Base-by-base conservation (phyloP, 1,284 basidiomycete species). In the Ceratobasidium sp. region DNA sequence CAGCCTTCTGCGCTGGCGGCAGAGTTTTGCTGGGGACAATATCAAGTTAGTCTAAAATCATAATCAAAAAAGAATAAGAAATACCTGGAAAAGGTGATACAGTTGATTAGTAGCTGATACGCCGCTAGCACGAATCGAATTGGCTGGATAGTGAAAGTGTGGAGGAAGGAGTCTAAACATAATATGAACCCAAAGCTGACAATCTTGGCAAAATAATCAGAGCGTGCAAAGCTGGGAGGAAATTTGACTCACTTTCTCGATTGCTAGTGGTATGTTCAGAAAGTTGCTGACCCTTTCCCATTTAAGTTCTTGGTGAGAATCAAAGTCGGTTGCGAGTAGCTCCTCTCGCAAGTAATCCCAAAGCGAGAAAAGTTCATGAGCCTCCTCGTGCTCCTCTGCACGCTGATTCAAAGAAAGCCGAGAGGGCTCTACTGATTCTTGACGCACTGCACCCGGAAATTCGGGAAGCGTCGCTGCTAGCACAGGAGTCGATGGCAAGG, bases 261-360 rank as follows among this genome's bases (percentile, higher is more conserved):
- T 90, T 19, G 96, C 96, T 8, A 96, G 81, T 0, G 98, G 98
- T 51, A 99, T 95, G 73, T 90, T 92, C 76, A 99, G 85, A 81
- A 99, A 99, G 83, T 99, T 99, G 81, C 94, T 93, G 63, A 99
- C 97, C n/a, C 98, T 87, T 80, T 99, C 98, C 93, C 96, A 96
- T 83, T 96, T 96, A 78, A 96, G 84, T 81, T 97, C 96, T 80
- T 97, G 94, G 76, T 95, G 93, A 0, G 92, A 95, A 82, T 97
- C 95, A 81, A 96, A 94, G 84, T 97, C 95, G 41, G 93, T 96
- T 0, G 93, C 94, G 8, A 96, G 84, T 17, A 97, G 85, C 80
- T 96, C 93, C 79, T 96, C 94, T 27, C 91, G 87, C 31, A 98
- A 86, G 81, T 98, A 97, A 77, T 97, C 95, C 95, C 95, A 97